Evolutionary conservation across 2,329 filamentous ascomycete genomes (phyloP), one percentile per base, ranked within the genome.

Genomic region (Alternaria infectoria): DNA sequence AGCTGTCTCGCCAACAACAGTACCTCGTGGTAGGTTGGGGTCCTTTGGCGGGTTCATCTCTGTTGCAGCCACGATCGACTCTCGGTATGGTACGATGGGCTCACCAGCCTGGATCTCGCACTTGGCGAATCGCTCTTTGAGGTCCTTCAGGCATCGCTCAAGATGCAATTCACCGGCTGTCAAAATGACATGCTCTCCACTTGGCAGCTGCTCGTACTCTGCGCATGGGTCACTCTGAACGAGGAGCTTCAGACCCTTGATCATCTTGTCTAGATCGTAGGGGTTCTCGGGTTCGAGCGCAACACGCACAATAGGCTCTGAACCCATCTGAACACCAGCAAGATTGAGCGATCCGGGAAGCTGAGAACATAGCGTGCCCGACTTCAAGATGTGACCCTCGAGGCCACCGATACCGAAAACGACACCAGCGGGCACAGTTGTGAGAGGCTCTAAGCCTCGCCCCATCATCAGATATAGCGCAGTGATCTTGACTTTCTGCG

Each of bases 381-480:
- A 96, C 79, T 99, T 99, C 58, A 99, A 86, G n/a, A 99, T 91
- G 65, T 95, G 91, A 15, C 94, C 95, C 74, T 96, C 94, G 1
- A 99, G 87, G 2, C 96, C 96, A 30, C 91, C 93, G 58, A 99
- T 96, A 23, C 96, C 96, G 75, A 99, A 98, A 5, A 99, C 91
- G 8, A 97, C 94, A 46, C 96, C 96, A 1, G 96, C 95, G 6
- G 95, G 95, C 0, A 98, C 95, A 0, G 91, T 91, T 15, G 88
- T 87, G 0, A 99, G 86, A 1, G 90, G 87, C 75, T 98, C 95
- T 5, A 99, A 84, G 62, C 91, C 91, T 62, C 95, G 88, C 28
- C 96, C 96, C 96, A 99, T 99, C 57, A 99, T 88, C 77, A 99
- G 90, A 80, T 99, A 99, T 3, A 99, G 84, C 2, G 92, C 92